Base-by-base conservation (phyloP, 768 basidiomycete genomes). In the Lyophyllum semitale region DNA sequence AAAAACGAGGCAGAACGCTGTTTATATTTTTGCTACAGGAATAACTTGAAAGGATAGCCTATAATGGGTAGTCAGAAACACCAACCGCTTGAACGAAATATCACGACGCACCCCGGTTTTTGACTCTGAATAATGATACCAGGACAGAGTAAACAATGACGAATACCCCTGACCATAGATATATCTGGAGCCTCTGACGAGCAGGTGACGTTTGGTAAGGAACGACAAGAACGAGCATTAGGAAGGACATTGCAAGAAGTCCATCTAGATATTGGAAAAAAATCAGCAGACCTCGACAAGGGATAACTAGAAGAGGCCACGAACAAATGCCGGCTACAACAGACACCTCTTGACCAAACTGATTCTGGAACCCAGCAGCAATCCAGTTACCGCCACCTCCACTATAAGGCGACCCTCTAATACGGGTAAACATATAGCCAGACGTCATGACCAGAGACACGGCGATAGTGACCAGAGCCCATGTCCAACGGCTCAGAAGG, bases 381-480 rank as follows among this genome's bases (percentile, higher is more conserved):
- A 99, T 88, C 89, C 93, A 95, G 46, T 81, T 75, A 22, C 87
- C 85, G 52, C 83, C 79, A 0, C 76, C 74, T 26, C 83, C 84
- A 22, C 74, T 76, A 66, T 83, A 93, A 2, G 93, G 95, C 44
- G 80, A 80, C 29, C 80, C 80, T 58, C 96, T 87, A 63, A 99
- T 99, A 59, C 88, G 89, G 55, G 90, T 91, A 74, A 96, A 99
- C 97, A 99, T 99, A 77, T 85, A 90, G 8, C 97, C 97, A 8
- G 89, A 86, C 20, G 87, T 95, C 88, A 98, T 96, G 63, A 93
- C 73, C 18, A 92, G 87, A 8, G 85, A 81, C 25, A 84, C 67
- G 37, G 87, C 53, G 26, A 86, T 81, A 37, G 77, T 78, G n/a
- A 68, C 68, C 22, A 75, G 63, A 6, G 89, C 90, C 91, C 92